Conservation (phyloP, 495 filamentous ascomycete genomes). For the Penicillium maclennaniae region DNA sequence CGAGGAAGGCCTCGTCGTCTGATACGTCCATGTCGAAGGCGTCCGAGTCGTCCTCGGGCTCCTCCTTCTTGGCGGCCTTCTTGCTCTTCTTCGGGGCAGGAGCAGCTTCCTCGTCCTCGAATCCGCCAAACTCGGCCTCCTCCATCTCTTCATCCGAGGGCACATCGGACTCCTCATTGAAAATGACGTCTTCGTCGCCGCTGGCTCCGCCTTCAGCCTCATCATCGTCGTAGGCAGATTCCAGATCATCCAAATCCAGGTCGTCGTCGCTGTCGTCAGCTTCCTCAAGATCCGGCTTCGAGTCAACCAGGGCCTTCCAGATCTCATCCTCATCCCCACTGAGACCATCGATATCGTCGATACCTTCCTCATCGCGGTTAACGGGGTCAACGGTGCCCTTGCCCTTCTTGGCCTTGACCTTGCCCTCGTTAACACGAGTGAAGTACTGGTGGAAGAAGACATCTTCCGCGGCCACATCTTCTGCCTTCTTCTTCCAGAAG, state of each 20-base stretch:
- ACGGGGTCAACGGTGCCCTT: conserved; percentile 36
- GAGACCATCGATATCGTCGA: conserved; percentile 27
- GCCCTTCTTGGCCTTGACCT: conserved; percentile 57
- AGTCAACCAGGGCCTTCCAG: conserved; percentile 87
- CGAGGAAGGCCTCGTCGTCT: conserved; percentile 50
- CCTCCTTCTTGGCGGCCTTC: conserved; percentile 38
- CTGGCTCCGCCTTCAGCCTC: conserved; percentile 47
- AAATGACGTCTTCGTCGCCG: conserved; percentile 51
- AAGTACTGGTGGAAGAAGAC: conserved; percentile 99
- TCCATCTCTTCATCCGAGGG: conserved; percentile 44
- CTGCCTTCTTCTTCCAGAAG: conserved; percentile 88
- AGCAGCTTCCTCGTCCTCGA: conserved; percentile 30
- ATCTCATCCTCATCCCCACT: conserved; percentile 65
- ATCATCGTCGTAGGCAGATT: conserved; percentile 50
- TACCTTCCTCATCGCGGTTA: conserved; percentile 25
- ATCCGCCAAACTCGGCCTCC: conserved; percentile 41
- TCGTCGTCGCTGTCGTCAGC: conserved; percentile 60
- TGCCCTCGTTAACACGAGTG: conserved; percentile 67
- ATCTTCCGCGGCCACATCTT: conserved; percentile 83
- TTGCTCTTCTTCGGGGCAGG: conserved; percentile 31
- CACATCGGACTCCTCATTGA: conserved; percentile 46
- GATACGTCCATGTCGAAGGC: conserved; percentile 51
- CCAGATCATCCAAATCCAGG: conserved; percentile 62
- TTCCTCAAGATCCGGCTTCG: conserved; percentile 71
- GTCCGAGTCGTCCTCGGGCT: conserved; percentile 42